Conservation (phyloP, 306 rosid species). For the Acacia melanoxylon region DNA sequence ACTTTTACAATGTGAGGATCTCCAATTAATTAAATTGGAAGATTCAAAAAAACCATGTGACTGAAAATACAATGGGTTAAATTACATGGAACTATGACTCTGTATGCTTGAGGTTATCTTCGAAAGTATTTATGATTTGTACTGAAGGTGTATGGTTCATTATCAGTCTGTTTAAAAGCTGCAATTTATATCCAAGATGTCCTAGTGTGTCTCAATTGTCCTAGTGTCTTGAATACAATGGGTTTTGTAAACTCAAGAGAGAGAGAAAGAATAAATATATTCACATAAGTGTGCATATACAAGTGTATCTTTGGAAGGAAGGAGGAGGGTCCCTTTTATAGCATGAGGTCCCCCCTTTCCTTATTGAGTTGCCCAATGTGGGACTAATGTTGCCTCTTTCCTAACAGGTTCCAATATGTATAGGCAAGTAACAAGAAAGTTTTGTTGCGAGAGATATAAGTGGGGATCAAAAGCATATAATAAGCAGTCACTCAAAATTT, state of each 20-base stretch:
- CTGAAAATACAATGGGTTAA: not conserved
- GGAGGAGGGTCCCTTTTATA: too few species aligned
- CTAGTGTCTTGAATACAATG: not conserved
- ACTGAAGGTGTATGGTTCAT: not conserved
- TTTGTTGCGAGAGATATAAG: not conserved
- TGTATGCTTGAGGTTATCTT: not conserved
- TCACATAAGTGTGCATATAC: too few species aligned
- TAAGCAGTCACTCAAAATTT: not conserved
- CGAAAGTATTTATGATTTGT: not conserved
- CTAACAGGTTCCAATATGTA: not conserved
- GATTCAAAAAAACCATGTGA: not conserved
- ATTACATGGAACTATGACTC: not conserved
- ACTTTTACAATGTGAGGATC: slow-evolving; percentile 9
- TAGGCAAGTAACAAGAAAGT: not conserved
- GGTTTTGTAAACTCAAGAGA: too few species aligned
- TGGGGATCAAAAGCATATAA: not conserved
- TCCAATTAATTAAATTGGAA: not conserved
- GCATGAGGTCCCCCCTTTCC: too few species aligned
- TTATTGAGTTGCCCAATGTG: too few species aligned
- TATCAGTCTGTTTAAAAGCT: not conserved
- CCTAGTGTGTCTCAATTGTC: not conserved
- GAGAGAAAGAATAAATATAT: too few species aligned
- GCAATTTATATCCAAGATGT: not conserved
- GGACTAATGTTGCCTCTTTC: too few species aligned
- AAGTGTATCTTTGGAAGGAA: too few species aligned